Base-by-base conservation (phyloP, 352 stramenopile genomes). In the Globisporangium ultimum region DNA sequence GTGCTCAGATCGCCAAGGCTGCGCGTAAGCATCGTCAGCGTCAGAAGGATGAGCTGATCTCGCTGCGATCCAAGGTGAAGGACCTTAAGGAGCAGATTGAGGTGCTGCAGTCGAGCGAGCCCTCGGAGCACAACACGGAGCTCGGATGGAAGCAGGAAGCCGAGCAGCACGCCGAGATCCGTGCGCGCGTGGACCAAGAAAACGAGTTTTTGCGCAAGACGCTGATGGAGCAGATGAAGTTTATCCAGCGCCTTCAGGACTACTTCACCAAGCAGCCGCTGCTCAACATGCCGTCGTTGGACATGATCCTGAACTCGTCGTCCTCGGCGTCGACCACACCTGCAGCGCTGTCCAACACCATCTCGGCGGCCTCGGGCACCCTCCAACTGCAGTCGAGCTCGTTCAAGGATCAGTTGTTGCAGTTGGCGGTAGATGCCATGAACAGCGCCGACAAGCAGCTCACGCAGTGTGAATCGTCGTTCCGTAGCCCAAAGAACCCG, bases 171-270 rank as follows among this genome's bases (percentile, higher is more conserved):
- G 86, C 86, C 10, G 84, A 95, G 57, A 93, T 95, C 49, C 86
- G 86, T 21, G 86, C 86, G 15, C 86, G 86, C 38, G 86, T 95
- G 34, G 86, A 95, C 65, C 84, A 95, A 68, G 86, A 95, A 63
- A 95, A 95, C 62, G 86, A 95, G 64, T 95, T 95, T 52, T 52
- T 95, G 55, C 80, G 86, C 50, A 93, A 93, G 67, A 95, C 86
- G 50, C 60, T 95, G 18, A 95, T 93, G 84, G 86, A 95, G 60
- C 86, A 95, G 78, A 95, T 95, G 86, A 95, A 95, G 72, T 95
- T 95, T 53, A 95, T 95, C 53, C 86, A 95, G 71, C 75, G 84
- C 21, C 73, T 95, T 32, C 86, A 95, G 68, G 86, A 95, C 67
- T 95, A 95, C 66, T 95, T 95, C 61, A 93, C 84, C 42, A 95